These are phyloP conservation scores for Salix suchowensis DNA, from an alignment of 345 rosid species.

Conservation along the genomic window DNA sequence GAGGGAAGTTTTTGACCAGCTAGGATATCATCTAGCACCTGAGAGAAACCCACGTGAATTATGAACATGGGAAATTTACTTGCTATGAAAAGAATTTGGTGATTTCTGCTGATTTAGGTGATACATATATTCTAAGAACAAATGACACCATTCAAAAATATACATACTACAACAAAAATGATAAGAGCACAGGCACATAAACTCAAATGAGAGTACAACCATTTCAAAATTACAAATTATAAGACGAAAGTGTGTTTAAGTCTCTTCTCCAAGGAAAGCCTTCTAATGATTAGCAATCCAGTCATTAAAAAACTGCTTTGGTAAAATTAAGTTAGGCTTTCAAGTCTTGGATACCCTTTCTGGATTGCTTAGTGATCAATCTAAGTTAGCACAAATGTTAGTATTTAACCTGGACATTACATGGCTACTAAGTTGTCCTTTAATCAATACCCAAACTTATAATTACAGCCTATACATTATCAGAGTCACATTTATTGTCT, in stretches of 20 bases:
- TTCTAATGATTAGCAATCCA: not conserved
- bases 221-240: too few relatives aligned
- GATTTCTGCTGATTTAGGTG: not conserved
- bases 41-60: slow-evolving; percentile 10
- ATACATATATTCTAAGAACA: too few relatives aligned
- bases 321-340: not conserved
- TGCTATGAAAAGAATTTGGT: not conserved
- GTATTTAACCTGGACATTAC: not conserved
- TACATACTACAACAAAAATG: not conserved
- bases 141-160: not conserved
- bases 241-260: not conserved
- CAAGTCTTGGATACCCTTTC: not conserved
- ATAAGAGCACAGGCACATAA: too few relatives aligned
- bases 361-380: not conserved
- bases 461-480: not conserved
- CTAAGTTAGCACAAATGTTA: not conserved
- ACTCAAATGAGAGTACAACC: too few relatives aligned
- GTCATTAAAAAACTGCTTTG: not conserved
- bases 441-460: not conserved
- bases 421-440: not conserved
- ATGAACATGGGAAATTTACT: slow-evolving; percentile 2
- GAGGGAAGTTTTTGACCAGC: slow-evolving; percentile 46
- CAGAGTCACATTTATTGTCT: not conserved
- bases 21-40: slow-evolving; percentile 76
- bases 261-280: not conserved